Base-by-base conservation (phyloP, 2,329 filamentous ascomycete species). In the Sclerotinia subarctica region DNA sequence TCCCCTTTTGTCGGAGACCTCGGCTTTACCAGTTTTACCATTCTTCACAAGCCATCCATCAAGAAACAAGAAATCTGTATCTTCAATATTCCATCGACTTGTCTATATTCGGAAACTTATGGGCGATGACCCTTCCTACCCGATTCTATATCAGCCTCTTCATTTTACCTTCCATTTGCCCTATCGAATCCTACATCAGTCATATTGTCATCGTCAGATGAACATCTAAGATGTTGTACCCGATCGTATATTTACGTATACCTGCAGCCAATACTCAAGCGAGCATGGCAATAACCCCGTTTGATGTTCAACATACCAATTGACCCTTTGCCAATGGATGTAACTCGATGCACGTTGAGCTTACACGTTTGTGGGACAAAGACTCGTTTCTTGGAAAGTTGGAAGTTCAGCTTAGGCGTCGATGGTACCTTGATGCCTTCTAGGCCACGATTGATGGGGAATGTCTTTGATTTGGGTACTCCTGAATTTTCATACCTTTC, bases 161-260 rank as follows among this genome's bases (percentile, higher is more conserved):
- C 19, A 60, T 32, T 49, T 26, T 35, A 60, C 44, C 17, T 19
- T 60, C 11, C 21, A 35, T 32, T 21, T 60, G 44, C 57, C 57
- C 57, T 60, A 60, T 60, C 57, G 57, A 49, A 47, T 60, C 13
- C 19, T 21, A 60, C n/a, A 60, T 60, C 57, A 60, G 42, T 35
- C 57, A 24, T 60, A 60, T 60, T 60, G 21, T 47, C 26, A 58
- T 26, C 32, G 44, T 60, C 57, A 60, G 57, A 60, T 60, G 57
- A 60, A 49, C 57, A 60, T 60, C 57, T 60, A 21, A 60, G 42
- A 60, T 60, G 44, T 46, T 47, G 57, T 49, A 60, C 57, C 42
- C 32, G 57, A 49, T 60, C 26, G 44, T 60, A 35, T 49, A n/a
- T 60, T 60, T 60, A 26, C 57, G 26, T 49, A n/a, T 47, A 35